Evolutionary conservation across 2,329 filamentous ascomycete species (phyloP), one percentile per base, ranked within the genome.

Genomic region (Beauveria rudraprayagi): DNA sequence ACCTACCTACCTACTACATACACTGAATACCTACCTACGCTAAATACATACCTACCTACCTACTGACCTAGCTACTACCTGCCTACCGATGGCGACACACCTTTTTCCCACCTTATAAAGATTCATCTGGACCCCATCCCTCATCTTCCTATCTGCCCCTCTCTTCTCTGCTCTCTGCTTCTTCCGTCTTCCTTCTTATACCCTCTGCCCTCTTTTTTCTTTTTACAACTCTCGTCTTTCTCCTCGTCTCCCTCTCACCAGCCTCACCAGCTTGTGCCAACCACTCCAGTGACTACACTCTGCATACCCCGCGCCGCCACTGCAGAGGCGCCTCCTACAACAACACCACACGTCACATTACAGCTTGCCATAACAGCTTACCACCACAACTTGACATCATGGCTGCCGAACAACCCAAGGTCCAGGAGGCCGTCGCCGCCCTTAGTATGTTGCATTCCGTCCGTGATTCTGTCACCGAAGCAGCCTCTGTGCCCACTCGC

Each of bases 401-500:
- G 81, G 76, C 76, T 65, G 76, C 76, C 65, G 73, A 74, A 62
- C 66, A 73, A 65, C 67, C 67, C 30, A 47, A 55, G 50, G 41
- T 57, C 50, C 54, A 58, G 69, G 81, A 78, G 72, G 70, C 68
- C 67, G 47, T 62, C 44, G n/a, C 30, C 22, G 28, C 50, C 48
- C 62, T 57, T 48, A 61, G 64, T 60, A 63, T 66, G 69, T 65
- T 66, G 34, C 34, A 37, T 16, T 16, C 11, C 34, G 34, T 37
- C 11, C 11, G 14, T 37, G 34, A 37, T 37, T 37, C 34, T 37
- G 34, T 37, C 22, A 22, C 34, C 11, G 14, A 16, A 37, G 34
- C 34, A 5, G 14, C 14, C 14, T 37, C 34, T 37, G 34, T 37
- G 11, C 34, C 34, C 5, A 5, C 16, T 54, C 4, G 22, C 37